phyloP scores from a whole-genome alignment of 139 green algal genomes.

The Yamagishiella unicocca region DNA sequence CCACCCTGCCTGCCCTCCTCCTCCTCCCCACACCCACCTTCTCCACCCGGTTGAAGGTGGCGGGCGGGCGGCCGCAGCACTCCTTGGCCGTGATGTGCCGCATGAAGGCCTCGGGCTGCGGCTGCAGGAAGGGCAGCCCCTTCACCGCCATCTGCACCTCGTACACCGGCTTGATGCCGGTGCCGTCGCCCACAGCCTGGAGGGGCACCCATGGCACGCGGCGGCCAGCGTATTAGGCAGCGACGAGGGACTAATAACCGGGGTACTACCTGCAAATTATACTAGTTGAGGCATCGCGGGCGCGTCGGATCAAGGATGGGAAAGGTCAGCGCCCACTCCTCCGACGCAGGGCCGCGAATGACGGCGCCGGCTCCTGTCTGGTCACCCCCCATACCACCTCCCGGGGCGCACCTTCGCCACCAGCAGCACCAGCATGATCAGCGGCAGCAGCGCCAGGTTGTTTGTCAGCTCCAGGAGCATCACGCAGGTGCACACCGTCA shows the following conservation, averaged over 20 bases:
- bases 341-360: too few species aligned
- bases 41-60: slow-evolving; percentile 71
- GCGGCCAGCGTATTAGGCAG: not conserved
- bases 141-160: slow-evolving; percentile 78
- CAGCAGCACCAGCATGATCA: slow-evolving; percentile 93
- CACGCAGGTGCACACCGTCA: slow-evolving; percentile 69
- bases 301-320: too few species aligned
- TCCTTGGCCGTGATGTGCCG: slow-evolving; percentile 75
- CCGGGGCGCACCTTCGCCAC: slow-evolving; percentile 76
- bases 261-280: not conserved
- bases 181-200: slow-evolving; percentile 76
- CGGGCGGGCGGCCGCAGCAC: slow-evolving; percentile 53
- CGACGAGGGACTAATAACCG: not conserved
- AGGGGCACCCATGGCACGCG: too few species aligned
- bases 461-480: slow-evolving; percentile 92
- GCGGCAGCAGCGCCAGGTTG: slow-evolving; percentile 86
- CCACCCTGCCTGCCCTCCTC: not conserved
- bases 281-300: too few species aligned
- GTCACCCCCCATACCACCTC: not conserved
- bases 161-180: slow-evolving; percentile 77
- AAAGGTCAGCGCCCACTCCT: too few species aligned
- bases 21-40: slow-evolving; percentile 48
- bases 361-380: not conserved
- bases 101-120: slow-evolving; percentile 63
- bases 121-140: slow-evolving; percentile 69